A percentile compares a stretch with the other conserved stretches of the same genome.
Evolutionary conservation across 495 filamentous ascomycete species (phyloP).

Genomic region (Echria macrotheca): DNA sequence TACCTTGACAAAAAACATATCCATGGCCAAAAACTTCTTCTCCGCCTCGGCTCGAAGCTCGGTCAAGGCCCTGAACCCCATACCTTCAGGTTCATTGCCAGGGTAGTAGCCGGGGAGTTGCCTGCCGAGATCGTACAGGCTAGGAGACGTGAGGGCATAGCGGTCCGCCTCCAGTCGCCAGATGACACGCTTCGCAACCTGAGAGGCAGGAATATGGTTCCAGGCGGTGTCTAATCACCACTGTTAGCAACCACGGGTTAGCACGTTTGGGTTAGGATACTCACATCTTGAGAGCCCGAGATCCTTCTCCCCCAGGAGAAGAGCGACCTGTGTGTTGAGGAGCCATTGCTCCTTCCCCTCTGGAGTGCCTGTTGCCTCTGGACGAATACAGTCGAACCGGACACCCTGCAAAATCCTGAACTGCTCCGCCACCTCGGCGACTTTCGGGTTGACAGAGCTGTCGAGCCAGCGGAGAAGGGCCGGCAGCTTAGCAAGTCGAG

Average conservation of each 20-base stretch:
- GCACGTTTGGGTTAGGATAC: constrained; percentile 18
- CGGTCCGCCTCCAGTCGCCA: constrained; percentile 46
- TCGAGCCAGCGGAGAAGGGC: constrained; percentile 51
- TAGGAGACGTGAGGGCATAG: constrained; percentile 42
- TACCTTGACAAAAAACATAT: constrained; percentile 77
- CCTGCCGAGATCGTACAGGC: constrained; percentile 39
- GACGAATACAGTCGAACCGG: constrained; percentile 49
- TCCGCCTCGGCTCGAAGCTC: constrained; percentile 39
- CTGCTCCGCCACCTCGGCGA: constrained; percentile 40
- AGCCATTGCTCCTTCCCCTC: constrained; percentile 64
- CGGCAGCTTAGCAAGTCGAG: constrained; percentile 47
- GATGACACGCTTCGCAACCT: constrained; percentile 41
- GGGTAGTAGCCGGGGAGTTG: constrained; percentile 40
- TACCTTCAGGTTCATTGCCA: constrained; percentile 31
- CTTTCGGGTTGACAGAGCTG: constrained; percentile 41
- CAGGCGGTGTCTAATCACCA: constrained; percentile 59
- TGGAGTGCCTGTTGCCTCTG: constrained; percentile 38
- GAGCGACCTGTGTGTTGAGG: constrained; percentile 69
- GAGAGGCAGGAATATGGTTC: constrained; percentile 49
- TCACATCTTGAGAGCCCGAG: constrained; percentile 66
- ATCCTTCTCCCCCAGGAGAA: constrained; percentile 71
- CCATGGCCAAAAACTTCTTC: constrained; percentile 46
- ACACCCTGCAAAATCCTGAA: constrained; percentile 47
- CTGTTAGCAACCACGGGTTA: constrained; percentile 9
- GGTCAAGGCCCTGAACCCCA: constrained; percentile 34